phyloP scores from a whole-genome alignment of 2,329 filamentous ascomycete species.

The Hirsutella minnesotensis region DNA sequence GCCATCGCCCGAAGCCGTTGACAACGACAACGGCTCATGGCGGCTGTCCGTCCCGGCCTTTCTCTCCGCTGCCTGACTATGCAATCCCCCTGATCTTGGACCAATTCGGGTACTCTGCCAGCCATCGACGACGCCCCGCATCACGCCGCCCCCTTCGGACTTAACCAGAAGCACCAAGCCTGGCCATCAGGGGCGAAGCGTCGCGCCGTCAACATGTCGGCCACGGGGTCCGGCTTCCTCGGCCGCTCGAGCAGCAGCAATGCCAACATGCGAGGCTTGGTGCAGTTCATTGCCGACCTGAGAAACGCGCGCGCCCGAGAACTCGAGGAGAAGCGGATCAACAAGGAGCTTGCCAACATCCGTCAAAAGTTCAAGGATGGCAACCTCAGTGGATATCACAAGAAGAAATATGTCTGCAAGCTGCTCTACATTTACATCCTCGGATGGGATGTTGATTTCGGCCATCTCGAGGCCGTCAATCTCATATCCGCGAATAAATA shows the following conservation, averaged over 20 bases:
- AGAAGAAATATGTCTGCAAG: constrained; percentile 99
- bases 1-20: neutral
- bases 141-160: neutral
- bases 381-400: constrained; percentile 89
- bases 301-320: constrained; percentile 90
- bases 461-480: constrained; percentile 95
- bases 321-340: constrained; percentile 97
- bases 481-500: constrained; percentile 95
- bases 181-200: constrained; percentile 5
- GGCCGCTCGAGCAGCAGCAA: constrained; percentile 54
- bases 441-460: constrained; percentile 98
- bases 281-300: constrained; percentile 96
- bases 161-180: neutral
- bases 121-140: neutral
- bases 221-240: constrained; percentile 47
- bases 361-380: constrained; percentile 96
- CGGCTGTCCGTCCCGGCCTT: constrained; percentile 14
- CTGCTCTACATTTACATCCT: constrained; percentile 98
- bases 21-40: constrained; percentile 10
- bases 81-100: constrained; percentile 17
- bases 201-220: constrained; percentile 34
- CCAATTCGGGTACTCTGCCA: constrained; percentile 7
- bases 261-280: constrained; percentile 68
- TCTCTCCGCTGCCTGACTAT: constrained; percentile 16
- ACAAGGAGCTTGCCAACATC: constrained; percentile 98